Evolutionary conservation across 2,329 filamentous ascomycete genomes (phyloP), one percentile per base, ranked within the genome.

Genomic region (Kalaharituber pfeilii): DNA sequence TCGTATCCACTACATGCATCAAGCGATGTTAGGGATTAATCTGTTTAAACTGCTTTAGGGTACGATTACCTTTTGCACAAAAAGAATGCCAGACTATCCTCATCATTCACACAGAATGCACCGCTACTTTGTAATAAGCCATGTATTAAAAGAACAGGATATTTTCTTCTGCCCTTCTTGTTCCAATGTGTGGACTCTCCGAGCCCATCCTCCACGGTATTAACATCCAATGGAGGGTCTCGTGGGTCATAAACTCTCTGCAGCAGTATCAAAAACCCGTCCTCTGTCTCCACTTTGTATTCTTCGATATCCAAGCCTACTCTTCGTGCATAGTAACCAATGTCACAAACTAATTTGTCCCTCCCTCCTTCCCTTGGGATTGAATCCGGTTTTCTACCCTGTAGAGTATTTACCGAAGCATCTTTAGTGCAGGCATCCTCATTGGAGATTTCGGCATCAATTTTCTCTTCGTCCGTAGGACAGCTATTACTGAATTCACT

Each of bases 71-170:
- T 80, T 68, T 94, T 94, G 68, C 84, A 87, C 6, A 96, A 79
- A 70, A 82, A 94, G 68, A 95, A 95, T 0, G 89, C 88, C 6
- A 95, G 74, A 25, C 84, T 89, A 61, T 86, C 80, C 58, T 94
- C 87, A 63, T 94, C 88, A 65, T 89, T 94, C 60, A 81, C 81
- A 67, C 87, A 94, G 66, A 86, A 95, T 0, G 88, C 84, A 3
- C 89, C 88, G 0, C 86, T 78, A 52, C 82, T 88, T 69, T 96
- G 89, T 5, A 96, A 71, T 2, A 95, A 74, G 0, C 89, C 89
- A 62, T 94, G 89, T 56, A 96, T 82, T 62, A 96, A 73, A 1
- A 95, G 73, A 0, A 95, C 79, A 0, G 89, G 88, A 58, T 91
- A 94, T 63, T 80, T 84, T 54, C 73, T 76, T 54, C 75, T 73